Base-by-base conservation (phyloP, 306 rosid species). In the Quercus robur region DNA sequence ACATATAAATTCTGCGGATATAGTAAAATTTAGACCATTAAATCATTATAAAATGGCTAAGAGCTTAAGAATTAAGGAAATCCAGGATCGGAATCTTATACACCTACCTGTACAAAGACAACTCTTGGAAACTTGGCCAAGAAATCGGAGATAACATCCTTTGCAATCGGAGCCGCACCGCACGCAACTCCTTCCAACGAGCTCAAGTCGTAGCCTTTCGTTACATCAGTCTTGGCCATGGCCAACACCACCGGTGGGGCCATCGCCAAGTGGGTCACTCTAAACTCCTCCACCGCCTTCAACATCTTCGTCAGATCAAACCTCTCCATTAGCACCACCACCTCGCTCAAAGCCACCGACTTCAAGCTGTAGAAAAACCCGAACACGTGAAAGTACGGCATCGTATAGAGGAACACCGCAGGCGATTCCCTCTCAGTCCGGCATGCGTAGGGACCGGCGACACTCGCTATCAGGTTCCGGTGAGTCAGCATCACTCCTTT, bases 401-500 rank as follows among this genome's bases (percentile, higher is more conserved):
- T 33, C 54, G 91, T 77, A 5, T 44, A 18, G n/a, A 90, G 80
- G 15, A 52, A 46, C 66, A 90, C 89, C 5, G 87, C 76, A 0
- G 91, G 89, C 1, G 26, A 25, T 31, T 74, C 58, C 58, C 79
- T 84, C 68, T 6, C 56, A 15, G 5, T 17, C 4, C 84, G 62
- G 61, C 18, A 26, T 15, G 78, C 78, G 71, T 80, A 33, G 79
- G 31, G 56, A 25, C 55, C 56, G 3, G 85, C 86, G 0, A 61
- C 71, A 1, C 12, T 0, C 2, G 90, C 85, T 0, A 68, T 86
- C 55, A 90, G 46, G 71, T 88, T 90, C 70, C 89, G 85, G 57
- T 90, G 91, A 18, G 91, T 90, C 2, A 81, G 25, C 85, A 82
- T 77, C 31, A 86, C 94, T 0, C 94, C 94, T 64, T 90, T 90